phyloP scores from a whole-genome alignment of 495 filamentous ascomycete species.

The Diplogelasinospora grovesii region DNA sequence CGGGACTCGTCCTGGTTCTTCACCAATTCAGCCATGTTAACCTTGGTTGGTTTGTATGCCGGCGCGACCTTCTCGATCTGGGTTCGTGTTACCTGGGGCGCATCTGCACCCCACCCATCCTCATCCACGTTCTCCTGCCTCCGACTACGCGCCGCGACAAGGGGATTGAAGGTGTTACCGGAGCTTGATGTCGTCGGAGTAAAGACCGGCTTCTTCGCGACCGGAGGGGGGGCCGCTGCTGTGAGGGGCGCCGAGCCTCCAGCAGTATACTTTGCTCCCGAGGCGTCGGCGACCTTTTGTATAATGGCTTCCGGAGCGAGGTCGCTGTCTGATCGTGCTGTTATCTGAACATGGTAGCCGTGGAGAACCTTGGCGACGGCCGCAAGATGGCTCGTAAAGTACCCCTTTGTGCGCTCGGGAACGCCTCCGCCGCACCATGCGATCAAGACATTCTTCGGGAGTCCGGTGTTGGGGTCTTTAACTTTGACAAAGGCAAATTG shows the following conservation, averaged over 20 bases:
- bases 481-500: constrained; percentile 97
- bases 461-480: constrained; percentile 83
- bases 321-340: constrained; percentile 83
- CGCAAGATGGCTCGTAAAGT: constrained; percentile 90
- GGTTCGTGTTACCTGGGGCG: constrained; percentile 76
- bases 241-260: constrained; percentile 44
- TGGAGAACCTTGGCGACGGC: constrained; percentile 86
- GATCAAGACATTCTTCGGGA: constrained; percentile 90
- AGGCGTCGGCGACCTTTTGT: constrained; percentile 92
- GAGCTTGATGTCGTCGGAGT: constrained; percentile 67
- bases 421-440: constrained; percentile 98
- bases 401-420: constrained; percentile 95
- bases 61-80: constrained; percentile 89
- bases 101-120: constrained; percentile 96
- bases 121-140: constrained; percentile 39
- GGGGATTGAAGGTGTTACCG: constrained; percentile 57
- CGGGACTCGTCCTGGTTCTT: constrained; percentile 59
- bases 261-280: constrained; percentile 86
- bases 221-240: constrained; percentile 54
- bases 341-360: constrained; percentile 96
- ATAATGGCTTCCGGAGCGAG: constrained; percentile 81
- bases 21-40: constrained; percentile 74
- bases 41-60: constrained; percentile 89
- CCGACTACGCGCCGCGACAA: constrained; percentile 47
- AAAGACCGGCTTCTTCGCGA: constrained; percentile 82